phyloP scores from a whole-genome alignment of 306 rosid genomes.

The Cicer bijugum region DNA sequence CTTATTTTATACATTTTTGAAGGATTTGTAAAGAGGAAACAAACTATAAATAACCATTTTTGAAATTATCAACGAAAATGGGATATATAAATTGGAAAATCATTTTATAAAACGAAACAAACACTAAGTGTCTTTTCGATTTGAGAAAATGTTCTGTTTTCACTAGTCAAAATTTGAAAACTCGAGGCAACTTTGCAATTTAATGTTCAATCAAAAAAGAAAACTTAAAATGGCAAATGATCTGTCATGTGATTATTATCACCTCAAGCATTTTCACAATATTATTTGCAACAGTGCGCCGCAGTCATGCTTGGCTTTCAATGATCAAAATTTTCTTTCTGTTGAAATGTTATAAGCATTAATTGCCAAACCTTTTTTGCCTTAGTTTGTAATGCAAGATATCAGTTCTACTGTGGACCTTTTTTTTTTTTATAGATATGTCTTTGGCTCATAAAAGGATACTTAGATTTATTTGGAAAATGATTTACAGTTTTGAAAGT shows the following conservation, averaged over 20 bases:
- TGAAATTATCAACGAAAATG: too few species aligned
- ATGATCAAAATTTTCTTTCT: neutral
- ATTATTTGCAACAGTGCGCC: neutral
- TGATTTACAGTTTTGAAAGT: neutral
- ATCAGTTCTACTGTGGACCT: too few species aligned
- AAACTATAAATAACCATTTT: neutral
- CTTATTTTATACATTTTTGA: neutral
- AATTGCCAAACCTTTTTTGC: neutral
- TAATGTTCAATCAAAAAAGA: too few species aligned
- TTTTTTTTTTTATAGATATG: neutral
- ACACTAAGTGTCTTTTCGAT: too few species aligned
- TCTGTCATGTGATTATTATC: too few species aligned
- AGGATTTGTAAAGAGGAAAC: neutral
- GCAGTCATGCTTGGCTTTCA: neutral
- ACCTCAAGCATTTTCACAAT: too few species aligned
- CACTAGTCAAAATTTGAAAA: too few species aligned
- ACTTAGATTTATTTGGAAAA: slow-evolving; percentile 5
- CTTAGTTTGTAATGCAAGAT: neutral
- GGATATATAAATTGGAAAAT: too few species aligned
- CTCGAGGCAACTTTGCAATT: too few species aligned
- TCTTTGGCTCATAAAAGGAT: slow-evolving; percentile 12
- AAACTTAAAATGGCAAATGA: too few species aligned
- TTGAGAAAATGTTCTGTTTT: too few species aligned
- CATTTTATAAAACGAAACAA: too few species aligned
- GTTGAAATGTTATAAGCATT: neutral